phyloP scores from a whole-genome alignment of 202 grass and related monocot genomes.

The Cymbopogon flexuosus region DNA sequence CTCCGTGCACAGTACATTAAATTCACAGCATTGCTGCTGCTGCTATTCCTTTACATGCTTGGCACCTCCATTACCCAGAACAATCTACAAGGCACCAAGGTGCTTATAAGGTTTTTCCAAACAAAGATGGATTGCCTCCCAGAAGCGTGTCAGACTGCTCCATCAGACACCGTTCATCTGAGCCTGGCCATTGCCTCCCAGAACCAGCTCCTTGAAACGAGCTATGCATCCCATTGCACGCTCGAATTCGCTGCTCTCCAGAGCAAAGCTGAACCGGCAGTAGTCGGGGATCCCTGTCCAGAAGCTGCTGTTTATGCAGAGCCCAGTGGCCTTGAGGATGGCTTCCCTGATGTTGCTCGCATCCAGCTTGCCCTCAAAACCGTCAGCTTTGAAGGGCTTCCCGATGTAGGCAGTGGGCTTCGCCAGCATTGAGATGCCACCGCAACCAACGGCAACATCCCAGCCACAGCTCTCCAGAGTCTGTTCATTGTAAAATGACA shows the following conservation, averaged over 20 bases:
- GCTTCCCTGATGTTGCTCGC: conserved; percentile 68
- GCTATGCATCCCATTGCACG: conserved; percentile 47
- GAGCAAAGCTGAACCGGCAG: conserved; percentile 77
- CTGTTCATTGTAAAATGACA: conserved; percentile 33
- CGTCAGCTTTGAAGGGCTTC: conserved; percentile 53
- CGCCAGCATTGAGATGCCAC: conserved; percentile 78
- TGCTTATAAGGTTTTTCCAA: neutral
- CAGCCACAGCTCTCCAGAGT: conserved; percentile 70
- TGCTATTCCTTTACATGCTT: conserved; percentile 4
- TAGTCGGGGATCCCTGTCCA: conserved; percentile 72
- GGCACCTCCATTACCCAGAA: neutral
- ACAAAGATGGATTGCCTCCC: neutral
- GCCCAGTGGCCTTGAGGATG: conserved; percentile 56
- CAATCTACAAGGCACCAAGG: neutral
- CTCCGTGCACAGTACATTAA: neutral
- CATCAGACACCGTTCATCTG: conserved; percentile 23
- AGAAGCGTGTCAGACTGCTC: neutral
- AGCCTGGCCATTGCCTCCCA: conserved; percentile 4
- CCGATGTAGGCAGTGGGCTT: conserved; percentile 67
- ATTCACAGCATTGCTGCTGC: neutral
- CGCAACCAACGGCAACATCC: conserved; percentile 40
- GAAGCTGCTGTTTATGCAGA: conserved; percentile 82
- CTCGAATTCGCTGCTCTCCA: conserved; percentile 64
- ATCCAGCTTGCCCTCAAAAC: conserved; percentile 50
- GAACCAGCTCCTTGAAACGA: conserved; percentile 64